A percentile compares a stretch with the other conserved stretches of the same genome.
Evolutionary conservation across 148 eudicot species (phyloP).

Genomic region (Camellia japonica): DNA sequence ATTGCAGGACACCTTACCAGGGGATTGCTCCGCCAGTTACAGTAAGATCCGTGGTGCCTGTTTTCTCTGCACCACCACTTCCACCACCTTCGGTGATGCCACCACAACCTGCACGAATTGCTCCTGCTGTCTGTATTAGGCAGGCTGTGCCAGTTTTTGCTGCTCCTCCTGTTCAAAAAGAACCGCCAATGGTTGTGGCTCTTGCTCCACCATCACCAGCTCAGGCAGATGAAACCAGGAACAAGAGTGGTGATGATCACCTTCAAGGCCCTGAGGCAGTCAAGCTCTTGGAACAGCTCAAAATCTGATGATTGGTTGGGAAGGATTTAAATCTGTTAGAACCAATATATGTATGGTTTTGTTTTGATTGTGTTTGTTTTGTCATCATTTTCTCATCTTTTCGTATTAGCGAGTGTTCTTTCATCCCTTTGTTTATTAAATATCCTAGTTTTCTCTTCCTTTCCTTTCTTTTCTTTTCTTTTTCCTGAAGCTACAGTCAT

Average conservation of each 20-base stretch:
- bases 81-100: conserved; percentile 35
- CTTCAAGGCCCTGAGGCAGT: conserved; percentile 33
- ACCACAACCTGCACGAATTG: conserved; percentile 36
- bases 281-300: conserved; percentile 54
- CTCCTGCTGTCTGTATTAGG: conserved; percentile 54
- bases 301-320: conserved; percentile 40
- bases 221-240: conserved; percentile 21
- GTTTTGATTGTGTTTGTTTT: conserved; percentile 15
- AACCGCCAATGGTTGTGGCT: conserved; percentile 15
- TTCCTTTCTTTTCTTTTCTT: neutral
- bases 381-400: conserved; percentile 22
- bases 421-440: neutral
- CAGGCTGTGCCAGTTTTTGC: conserved; percentile 49
- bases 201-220: conserved; percentile 5
- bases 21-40: conserved; percentile 73
- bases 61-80: conserved; percentile 61
- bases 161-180: conserved; percentile 37
- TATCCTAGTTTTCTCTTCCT: neutral
- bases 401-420: conserved; percentile 18
- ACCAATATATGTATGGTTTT: conserved; percentile 25
- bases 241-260: conserved; percentile 11
- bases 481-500: conserved; percentile 3
- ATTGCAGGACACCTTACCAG: conserved; percentile 43
- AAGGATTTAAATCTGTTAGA: conserved; percentile 30
- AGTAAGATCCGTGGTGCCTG: conserved; percentile 58